A percentile compares a stretch with the other conserved stretches of the same genome.
Conservation (phyloP, 2,329 filamentous ascomycete genomes). For the Stromatinia cepivora region DNA sequence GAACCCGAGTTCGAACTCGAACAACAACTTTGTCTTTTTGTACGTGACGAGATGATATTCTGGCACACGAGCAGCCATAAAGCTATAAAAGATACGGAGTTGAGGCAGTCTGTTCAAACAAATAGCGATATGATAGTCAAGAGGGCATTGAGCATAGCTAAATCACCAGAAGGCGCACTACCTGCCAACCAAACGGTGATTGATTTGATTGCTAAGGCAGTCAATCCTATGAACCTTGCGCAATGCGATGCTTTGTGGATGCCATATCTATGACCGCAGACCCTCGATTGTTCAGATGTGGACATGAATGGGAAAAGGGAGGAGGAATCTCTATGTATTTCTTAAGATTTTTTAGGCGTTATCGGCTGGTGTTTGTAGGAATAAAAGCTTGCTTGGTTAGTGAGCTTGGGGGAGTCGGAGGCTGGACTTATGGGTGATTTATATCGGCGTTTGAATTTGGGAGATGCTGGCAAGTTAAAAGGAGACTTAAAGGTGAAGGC, state of each 20-base stretch:
- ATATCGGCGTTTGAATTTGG: not conserved
- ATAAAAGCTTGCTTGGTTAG: slow-evolving; percentile 18
- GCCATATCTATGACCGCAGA: slow-evolving; percentile 72
- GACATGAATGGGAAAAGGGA: not conserved
- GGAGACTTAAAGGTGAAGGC: not conserved
- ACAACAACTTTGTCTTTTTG: slow-evolving; percentile 90
- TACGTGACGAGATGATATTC: slow-evolving; percentile 96
- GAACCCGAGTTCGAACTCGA: slow-evolving; percentile 90
- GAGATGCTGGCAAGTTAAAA: not conserved
- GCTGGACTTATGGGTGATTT: not conserved
- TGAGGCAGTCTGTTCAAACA: slow-evolving; percentile 72
- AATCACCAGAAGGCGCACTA: slow-evolving; percentile 69
- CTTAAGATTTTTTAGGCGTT: not conserved
- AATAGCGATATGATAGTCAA: slow-evolving; percentile 94
- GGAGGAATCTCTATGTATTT: slow-evolving; percentile 1
- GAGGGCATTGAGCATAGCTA: slow-evolving; percentile 80
- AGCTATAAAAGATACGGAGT: slow-evolving; percentile 60
- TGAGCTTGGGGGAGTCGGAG: not conserved
- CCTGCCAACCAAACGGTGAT: slow-evolving; percentile 97
- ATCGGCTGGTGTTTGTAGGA: slow-evolving; percentile 8
- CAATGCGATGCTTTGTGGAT: slow-evolving; percentile 95
- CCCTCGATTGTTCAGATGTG: not conserved
- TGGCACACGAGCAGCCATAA: slow-evolving; percentile 87
- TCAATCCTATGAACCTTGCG: slow-evolving; percentile 86
- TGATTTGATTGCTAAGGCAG: slow-evolving; percentile 87